Conservation (phyloP, 2,329 filamentous ascomycete genomes). For the Trichoderma sp. region DNA sequence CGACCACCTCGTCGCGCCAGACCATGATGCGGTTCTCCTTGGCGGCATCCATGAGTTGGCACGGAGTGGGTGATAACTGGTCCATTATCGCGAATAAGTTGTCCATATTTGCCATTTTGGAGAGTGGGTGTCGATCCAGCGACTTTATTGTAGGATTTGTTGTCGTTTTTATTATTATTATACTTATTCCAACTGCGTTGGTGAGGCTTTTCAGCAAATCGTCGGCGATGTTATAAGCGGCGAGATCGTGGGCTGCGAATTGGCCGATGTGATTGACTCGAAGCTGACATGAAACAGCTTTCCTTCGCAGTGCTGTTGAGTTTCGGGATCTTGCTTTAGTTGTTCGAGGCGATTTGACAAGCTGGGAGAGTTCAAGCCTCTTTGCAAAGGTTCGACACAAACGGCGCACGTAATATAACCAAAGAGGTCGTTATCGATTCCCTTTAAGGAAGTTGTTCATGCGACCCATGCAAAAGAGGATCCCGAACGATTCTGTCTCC, state of each 20-base stretch:
- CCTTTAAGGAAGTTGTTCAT: conserved; percentile 26
- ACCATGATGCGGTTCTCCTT: conserved; percentile 51
- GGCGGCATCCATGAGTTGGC: conserved; percentile 39
- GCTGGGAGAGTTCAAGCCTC: background rate
- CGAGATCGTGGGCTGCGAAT: background rate
- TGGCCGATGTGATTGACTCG: background rate
- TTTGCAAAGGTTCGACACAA: background rate
- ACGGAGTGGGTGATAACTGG: conserved; percentile 2
- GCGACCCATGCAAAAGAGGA: conserved; percentile 19
- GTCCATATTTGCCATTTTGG: background rate
- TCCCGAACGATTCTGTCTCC: background rate
- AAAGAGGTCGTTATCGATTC: conserved; percentile 9
- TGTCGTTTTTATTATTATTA: background rate
- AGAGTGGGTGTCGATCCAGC: background rate
- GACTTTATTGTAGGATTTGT: background rate
- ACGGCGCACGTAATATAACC: conserved; percentile 15
- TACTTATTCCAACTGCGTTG: background rate
- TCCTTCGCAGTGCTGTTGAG: background rate
- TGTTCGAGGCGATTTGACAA: conserved; percentile 3
- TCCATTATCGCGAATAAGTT: conserved; percentile 10
- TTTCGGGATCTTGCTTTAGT: background rate
- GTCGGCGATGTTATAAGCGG: background rate
- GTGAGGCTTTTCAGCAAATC: background rate
- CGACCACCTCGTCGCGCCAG: conserved; percentile 58
- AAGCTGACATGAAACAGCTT: background rate